Evolutionary conservation across 345 rosid genomes (phyloP).

Genomic region (Cardiospermum halicacabum): DNA sequence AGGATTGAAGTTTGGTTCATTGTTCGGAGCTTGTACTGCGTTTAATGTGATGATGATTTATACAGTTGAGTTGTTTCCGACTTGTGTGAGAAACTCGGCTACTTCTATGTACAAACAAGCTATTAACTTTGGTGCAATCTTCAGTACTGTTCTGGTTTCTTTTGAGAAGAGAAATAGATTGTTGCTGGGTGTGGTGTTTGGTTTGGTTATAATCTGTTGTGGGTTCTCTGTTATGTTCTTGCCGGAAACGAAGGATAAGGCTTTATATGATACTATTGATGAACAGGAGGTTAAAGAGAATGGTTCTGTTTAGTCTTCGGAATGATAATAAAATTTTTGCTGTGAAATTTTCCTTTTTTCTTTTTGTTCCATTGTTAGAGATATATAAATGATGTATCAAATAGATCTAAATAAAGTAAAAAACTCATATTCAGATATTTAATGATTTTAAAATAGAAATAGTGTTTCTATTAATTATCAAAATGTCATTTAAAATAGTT

Average conservation of each 20-base stretch:
- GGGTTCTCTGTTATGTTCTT: conserved; percentile 16
- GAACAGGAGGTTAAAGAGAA: conserved; percentile 22
- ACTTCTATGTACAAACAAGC: conserved; percentile 43
- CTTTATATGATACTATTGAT: conserved; percentile 23
- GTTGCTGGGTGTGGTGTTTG: conserved; percentile 10
- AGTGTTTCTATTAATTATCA: too few relatives aligned
- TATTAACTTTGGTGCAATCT: conserved; percentile 15
- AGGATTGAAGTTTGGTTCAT: conserved; percentile 43
- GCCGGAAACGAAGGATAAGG: conserved; percentile 16
- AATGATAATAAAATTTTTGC: too few relatives aligned
- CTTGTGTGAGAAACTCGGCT: conserved; percentile 43
- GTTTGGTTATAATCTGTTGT: conserved; percentile 14
- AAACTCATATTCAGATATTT: too few relatives aligned
- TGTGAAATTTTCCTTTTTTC: too few relatives aligned
- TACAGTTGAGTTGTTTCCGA: conserved; percentile 47
- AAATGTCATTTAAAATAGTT: too few relatives aligned
- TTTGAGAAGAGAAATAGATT: not conserved
- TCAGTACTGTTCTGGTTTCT: conserved; percentile 20
- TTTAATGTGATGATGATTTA: conserved; percentile 37
- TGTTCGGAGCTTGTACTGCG: conserved; percentile 39
- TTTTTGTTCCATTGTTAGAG: too few relatives aligned
- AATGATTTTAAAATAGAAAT: too few relatives aligned
- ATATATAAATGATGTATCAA: too few relatives aligned
- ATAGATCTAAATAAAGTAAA: too few relatives aligned
- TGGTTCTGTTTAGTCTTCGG: not conserved